Evolutionary conservation across 176 grass and related monocot genomes (phyloP).

Genomic region (Eragrostis curvula): DNA sequence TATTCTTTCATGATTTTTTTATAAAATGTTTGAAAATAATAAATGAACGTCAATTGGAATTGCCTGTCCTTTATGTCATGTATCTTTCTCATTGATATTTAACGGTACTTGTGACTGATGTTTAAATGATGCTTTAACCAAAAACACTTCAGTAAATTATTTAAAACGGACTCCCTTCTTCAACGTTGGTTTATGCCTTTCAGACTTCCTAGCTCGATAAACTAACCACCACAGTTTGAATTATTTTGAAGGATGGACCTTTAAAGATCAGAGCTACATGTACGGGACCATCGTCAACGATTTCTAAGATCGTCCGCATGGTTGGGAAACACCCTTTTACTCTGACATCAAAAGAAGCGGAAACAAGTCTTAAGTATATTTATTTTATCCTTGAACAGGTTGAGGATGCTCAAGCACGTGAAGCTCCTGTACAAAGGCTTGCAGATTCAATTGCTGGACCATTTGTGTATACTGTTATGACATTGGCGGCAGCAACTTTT

Average conservation of each 20-base stretch:
- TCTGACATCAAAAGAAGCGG: not conserved
- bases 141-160: not conserved
- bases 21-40: not conserved
- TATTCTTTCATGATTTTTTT: not conserved
- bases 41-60: not conserved
- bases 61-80: not conserved
- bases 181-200: constrained; percentile 9
- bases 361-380: not conserved
- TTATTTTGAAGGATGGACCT: constrained; percentile 82
- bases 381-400: constrained; percentile 58
- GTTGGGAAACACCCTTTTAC: constrained; percentile 41
- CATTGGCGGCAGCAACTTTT: constrained; percentile 83
- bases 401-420: constrained; percentile 91
- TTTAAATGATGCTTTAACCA: not conserved
- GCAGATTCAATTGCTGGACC: constrained; percentile 97
- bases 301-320: constrained; percentile 98
- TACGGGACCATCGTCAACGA: constrained; percentile 88
- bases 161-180: not conserved
- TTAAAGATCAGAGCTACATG: constrained; percentile 83
- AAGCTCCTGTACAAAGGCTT: constrained; percentile 95
- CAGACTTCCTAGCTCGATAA: constrained; percentile 8
- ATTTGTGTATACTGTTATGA: constrained; percentile 96
- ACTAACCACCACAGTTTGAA: constrained; percentile 19
- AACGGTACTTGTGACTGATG: constrained; percentile 12
- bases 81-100: not conserved